Percentiles rank a stretch among this genome's conserved stretches.
Evolutionary conservation across 352 stramenopile species (phyloP).

Genomic region (Phytophthora megakarya): DNA sequence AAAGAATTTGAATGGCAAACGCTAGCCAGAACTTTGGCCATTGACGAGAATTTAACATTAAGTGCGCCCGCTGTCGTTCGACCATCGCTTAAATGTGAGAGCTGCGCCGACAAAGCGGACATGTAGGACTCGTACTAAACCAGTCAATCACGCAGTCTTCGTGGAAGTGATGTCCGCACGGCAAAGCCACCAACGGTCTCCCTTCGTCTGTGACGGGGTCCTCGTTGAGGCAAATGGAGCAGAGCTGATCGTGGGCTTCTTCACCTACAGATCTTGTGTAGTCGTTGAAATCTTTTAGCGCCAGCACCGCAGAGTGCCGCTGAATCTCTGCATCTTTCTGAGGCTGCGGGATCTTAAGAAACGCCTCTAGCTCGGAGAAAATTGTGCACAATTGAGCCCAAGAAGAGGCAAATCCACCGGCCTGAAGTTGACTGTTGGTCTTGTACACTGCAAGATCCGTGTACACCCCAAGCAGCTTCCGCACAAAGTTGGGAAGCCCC

Average conservation of each 20-base stretch:
- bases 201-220: conserved; percentile 28
- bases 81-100: conserved; percentile 4
- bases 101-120: conserved; percentile 53
- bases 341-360: conserved; percentile 51
- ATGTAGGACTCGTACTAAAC: conserved; percentile 65
- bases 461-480: conserved; percentile 53
- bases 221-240: conserved; percentile 61
- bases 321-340: conserved; percentile 52
- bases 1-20: no score
- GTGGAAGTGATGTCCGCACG: conserved; percentile 66
- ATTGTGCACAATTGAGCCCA: conserved; percentile 35
- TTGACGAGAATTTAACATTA: no score
- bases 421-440: conserved; percentile 30
- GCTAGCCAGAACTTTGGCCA: no score
- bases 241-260: conserved; percentile 24
- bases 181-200: conserved; percentile 44
- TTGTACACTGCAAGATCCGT: conserved; percentile 58
- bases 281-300: conserved; percentile 52
- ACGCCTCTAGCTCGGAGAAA: conserved; percentile 42
- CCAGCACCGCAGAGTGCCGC: conserved; percentile 47
- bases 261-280: not conserved
- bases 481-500: conserved; percentile 52
- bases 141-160: conserved; percentile 76
- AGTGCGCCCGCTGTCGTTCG: not conserved
- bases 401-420: conserved; percentile 25